Evolutionary conservation across 495 filamentous ascomycete genomes (phyloP).

Genomic region (Trichodelitschia bisporula): DNA sequence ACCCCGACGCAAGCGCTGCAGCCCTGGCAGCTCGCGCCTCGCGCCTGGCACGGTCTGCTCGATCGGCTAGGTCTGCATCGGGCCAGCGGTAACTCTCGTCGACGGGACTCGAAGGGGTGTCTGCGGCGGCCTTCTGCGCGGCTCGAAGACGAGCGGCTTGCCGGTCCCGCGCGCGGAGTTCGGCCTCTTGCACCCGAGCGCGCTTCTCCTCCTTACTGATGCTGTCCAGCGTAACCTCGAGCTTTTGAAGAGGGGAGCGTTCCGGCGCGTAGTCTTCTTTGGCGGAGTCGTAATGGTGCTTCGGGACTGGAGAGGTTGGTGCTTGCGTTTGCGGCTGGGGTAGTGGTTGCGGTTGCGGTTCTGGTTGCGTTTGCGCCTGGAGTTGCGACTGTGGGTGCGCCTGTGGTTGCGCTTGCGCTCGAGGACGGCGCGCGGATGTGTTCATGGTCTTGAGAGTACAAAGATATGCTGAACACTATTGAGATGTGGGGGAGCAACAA

Average conservation of each 20-base stretch:
- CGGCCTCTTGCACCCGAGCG: constrained; percentile 55
- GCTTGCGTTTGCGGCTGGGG: not conserved
- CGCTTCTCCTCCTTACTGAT: constrained; percentile 85
- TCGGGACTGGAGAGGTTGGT: not conserved
- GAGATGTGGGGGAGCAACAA: no score
- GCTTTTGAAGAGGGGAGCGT: constrained; percentile 71
- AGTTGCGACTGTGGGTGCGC: no score
- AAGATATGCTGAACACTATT: no score
- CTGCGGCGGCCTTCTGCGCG: constrained; percentile 2
- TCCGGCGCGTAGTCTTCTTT: constrained; percentile 44
- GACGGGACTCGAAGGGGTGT: no score
- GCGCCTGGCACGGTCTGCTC: not conserved
- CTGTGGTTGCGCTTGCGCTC: no score
- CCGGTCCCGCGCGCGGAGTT: constrained; percentile 29
- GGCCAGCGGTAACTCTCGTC: no score
- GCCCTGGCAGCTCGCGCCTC: no score
- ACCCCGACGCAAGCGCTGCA: no score
- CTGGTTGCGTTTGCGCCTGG: no score
- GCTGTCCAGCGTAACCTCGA: constrained; percentile 66
- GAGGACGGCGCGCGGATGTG: no score
- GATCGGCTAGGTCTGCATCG: constrained; percentile 1
- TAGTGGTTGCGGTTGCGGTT: no score
- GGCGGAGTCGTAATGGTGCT: constrained; percentile 1
- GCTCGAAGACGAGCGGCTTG: not conserved
- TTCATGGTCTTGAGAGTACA: no score